Base-by-base conservation (phyloP, 352 stramenopile genomes). In the Phytophthora kernoviae region DNA sequence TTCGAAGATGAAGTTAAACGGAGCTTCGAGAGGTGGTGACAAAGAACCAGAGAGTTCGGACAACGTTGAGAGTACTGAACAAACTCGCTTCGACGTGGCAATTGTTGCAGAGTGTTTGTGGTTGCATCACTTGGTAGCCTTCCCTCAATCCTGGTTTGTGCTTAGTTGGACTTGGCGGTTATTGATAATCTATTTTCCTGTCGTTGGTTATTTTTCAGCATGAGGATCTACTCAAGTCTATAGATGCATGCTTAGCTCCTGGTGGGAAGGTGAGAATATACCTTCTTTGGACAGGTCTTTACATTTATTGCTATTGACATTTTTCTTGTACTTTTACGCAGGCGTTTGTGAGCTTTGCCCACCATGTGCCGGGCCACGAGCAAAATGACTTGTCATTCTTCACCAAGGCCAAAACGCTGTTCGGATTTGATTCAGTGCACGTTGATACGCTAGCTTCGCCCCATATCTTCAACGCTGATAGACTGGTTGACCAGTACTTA, bases 101-200 rank as follows among this genome's bases (percentile, higher is more conserved):
- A 59, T 85, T 12, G 68, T 83, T 30, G 76, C 76, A 3, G 76
- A 85, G 53, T 85, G 76, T 52, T 45, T 85, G 14, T 85, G 73
- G 76, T 52, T 85, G 8, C 76, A 85, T 57, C 54, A 80, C 24
- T 51, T 81, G 60, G 75, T 79, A 40, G n/a, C 20, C 18, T 37
- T 30, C 22, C 5, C 15, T 30, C 24, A 6, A 30, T 30, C 24
- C 3, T 30, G 26, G 26, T 5, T 43, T 10, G 17, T 17, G 26
- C 52, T 30, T n/a, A 44, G 18, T 6, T 22, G 20, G 7, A 6
- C 8, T 46, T 7, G 22, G 37, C 26, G 22, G 18, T 60, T n/a
- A 52, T 37, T 32, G 7, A 36, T 43, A 17, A 33, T n/a, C 48
- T 58, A 22, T 40, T 52, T 55, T 24, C 10, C 15, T 43, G 34